Percentiles rank a stretch among this genome's conserved stretches.
phyloP scores from a whole-genome alignment of 768 basidiomycete genomes.

The Melanogaster broomeanus region DNA sequence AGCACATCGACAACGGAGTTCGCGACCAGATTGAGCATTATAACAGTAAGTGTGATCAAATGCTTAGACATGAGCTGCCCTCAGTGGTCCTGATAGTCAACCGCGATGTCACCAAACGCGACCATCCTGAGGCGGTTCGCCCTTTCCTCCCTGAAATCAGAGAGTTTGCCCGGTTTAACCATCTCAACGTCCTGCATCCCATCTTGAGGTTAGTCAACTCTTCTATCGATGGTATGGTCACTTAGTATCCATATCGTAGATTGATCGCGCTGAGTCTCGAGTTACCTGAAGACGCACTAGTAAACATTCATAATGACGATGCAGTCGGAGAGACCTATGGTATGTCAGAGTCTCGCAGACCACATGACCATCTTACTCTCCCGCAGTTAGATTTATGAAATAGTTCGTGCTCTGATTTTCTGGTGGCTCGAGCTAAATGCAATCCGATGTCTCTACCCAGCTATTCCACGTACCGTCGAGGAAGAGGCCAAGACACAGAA shows the following conservation, averaged over 20 bases:
- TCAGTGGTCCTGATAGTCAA: conserved; percentile 42
- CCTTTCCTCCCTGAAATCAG: conserved; percentile 56
- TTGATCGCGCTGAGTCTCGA: conserved; percentile 53
- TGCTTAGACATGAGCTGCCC: not conserved
- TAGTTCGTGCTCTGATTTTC: conserved; percentile 43
- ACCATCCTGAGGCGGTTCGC: conserved; percentile 50
- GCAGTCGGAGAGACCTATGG: conserved; percentile 44
- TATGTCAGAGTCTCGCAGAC: conserved; percentile 15
- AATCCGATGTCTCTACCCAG: conserved; percentile 29
- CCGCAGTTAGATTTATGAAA: conserved; percentile 63
- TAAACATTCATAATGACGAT: conserved; percentile 48
- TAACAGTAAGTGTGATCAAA: conserved; percentile 45
- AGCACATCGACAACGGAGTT: conserved; percentile 66
- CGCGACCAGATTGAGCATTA: conserved; percentile 66
- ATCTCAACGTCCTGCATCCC: conserved; percentile 51
- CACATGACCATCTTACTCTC: not conserved
- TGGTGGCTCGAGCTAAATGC: not conserved
- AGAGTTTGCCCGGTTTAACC: conserved; percentile 51
- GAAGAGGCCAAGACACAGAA: conserved; percentile 53
- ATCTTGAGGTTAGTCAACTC: conserved; percentile 39
- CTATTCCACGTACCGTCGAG: conserved; percentile 48
- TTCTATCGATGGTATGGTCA: not conserved
- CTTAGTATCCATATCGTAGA: conserved; percentile 28
- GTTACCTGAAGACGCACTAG: conserved; percentile 52
- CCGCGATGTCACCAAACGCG: conserved; percentile 44